These are phyloP conservation scores for Waltergamsia citrina DNA, from an alignment of 2,329 filamentous ascomycete species.

Conservation along the genomic window DNA sequence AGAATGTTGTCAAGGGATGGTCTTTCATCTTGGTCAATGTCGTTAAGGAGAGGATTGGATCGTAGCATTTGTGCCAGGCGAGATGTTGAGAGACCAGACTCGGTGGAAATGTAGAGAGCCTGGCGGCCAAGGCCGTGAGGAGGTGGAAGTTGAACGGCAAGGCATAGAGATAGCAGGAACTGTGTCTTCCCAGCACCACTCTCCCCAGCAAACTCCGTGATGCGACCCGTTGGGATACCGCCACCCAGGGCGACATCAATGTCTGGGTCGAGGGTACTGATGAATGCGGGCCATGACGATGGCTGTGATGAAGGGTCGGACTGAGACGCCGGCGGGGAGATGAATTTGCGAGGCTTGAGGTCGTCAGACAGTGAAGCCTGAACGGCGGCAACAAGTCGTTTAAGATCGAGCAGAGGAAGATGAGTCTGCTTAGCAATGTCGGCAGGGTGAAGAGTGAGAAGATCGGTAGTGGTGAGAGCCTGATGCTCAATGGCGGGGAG, in stretches of 20 bases:
- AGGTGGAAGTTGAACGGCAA: slow-evolving; percentile 72
- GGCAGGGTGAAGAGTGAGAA: slow-evolving; percentile 72
- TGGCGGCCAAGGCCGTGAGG: slow-evolving; percentile 59
- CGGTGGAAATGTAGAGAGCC: slow-evolving; percentile 92
- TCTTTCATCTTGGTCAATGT: slow-evolving; percentile 7
- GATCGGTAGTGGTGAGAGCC: slow-evolving; percentile 68
- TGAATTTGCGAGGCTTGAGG: slow-evolving; percentile 21
- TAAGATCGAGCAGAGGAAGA: slow-evolving; percentile 71
- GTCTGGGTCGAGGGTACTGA: slow-evolving; percentile 70
- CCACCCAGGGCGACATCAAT: slow-evolving; percentile 66
- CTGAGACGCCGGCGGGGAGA: not conserved
- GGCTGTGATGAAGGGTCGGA: not conserved
- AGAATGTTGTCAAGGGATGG: slow-evolving; percentile 69
- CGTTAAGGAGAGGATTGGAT: slow-evolving; percentile 49
- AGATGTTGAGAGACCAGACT: slow-evolving; percentile 72
- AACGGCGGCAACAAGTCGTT: slow-evolving; percentile 60
- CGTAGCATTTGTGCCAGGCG: slow-evolving; percentile 73
- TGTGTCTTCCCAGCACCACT: slow-evolving; percentile 95
- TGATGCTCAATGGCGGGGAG: slow-evolving; percentile 73
- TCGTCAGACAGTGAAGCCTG: slow-evolving; percentile 58
- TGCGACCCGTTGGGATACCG: slow-evolving; percentile 69
- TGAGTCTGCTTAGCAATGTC: slow-evolving; percentile 82
- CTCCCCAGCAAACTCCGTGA: slow-evolving; percentile 88
- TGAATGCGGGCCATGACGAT: slow-evolving; percentile 27
- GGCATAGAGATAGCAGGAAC: slow-evolving; percentile 74